These are phyloP conservation scores for Conoideocrella luteorostrata DNA, from an alignment of 2,329 filamentous ascomycete species.

Conservation along the genomic window DNA sequence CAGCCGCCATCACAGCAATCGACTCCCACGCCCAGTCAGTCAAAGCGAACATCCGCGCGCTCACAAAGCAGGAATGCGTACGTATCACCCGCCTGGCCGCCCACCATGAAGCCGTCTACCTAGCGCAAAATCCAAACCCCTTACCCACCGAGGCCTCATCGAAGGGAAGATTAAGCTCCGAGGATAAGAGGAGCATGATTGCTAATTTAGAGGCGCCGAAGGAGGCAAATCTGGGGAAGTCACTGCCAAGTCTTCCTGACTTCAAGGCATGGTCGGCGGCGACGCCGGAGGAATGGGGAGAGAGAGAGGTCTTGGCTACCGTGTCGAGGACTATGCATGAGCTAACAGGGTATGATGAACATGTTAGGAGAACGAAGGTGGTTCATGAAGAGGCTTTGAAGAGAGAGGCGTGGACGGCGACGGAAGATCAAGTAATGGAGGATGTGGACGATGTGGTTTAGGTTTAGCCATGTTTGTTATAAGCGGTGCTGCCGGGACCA, in stretches of 20 bases:
- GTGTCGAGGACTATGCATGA: conserved; percentile 14
- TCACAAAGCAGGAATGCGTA: conserved; percentile 24
- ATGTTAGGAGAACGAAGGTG: conserved; percentile 11
- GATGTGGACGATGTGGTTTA: background rate
- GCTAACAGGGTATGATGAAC: conserved; percentile 18
- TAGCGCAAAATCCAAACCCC: no score
- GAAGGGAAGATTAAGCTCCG: background rate
- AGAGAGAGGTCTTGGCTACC: conserved; percentile 15
- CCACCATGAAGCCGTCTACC: background rate
- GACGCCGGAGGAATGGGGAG: conserved; percentile 16
- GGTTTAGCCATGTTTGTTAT: no score
- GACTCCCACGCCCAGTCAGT: conserved; percentile 21
- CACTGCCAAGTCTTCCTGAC: background rate
- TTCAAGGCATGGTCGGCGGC: background rate
- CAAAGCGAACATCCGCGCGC: conserved; percentile 23
- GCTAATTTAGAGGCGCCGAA: conserved; percentile 20
- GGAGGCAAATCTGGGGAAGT: background rate
- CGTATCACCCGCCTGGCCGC: conserved; percentile 21
- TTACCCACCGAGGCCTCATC: no score
- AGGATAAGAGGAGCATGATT: conserved; percentile 20
- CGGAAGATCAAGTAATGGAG: background rate
- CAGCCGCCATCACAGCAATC: conserved; percentile 15
- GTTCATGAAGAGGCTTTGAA: conserved; percentile 18
- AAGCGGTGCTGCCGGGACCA: no score
- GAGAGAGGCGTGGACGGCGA: conserved; percentile 10